Evolutionary conservation across 257 asterid species (phyloP), one percentile per base, ranked within the genome.

Genomic region (Coffea eugenioides): DNA sequence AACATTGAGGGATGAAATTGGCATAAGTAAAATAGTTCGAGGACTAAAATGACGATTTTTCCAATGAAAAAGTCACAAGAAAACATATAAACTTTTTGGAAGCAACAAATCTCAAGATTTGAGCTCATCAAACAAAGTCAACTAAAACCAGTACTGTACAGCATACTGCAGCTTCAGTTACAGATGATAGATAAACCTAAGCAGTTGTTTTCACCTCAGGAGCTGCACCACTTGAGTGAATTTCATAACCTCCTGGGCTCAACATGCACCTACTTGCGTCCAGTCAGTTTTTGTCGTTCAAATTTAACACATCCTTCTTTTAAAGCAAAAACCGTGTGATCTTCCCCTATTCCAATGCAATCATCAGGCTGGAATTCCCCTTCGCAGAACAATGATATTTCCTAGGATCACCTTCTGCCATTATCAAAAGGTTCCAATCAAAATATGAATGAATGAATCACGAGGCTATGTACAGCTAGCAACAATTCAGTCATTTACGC

Each of bases 341-440:
- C 98, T 88, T 84, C 91, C 43, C 98, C 97, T 0, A 92, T 91
- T 8, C 97, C 97, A 80, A 95, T 97, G 48, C 89, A 92, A 70
- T 92, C 83, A 46, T 97, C 98, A 0, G 97, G 98, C 83, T 95
- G 97, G 81, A 95, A 95, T 93, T 45, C 98, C 98, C 87, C 97
- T 95, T 89, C 92, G 99, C 48, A 97, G 97, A 83, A 95, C 97
- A 52, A 95, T 92, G 79, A 95, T 93, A 66, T 93, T 93, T 79
- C 99, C 98, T 48, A 97, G 97, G 65, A 93, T 90, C 78, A 92
- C 97, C 72, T 91, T 91, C 98, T 95, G 91, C 89, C 80, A 18
- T 77, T 59, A 84, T 80, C 27, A 46, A 8, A 51, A 72, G 21
- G 82, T 69, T 36, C 45, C 64, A 71, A 23, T 70, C 23, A 69